Conservation (phyloP, 1,139 yeast species). For the Candida smagusa region DNA sequence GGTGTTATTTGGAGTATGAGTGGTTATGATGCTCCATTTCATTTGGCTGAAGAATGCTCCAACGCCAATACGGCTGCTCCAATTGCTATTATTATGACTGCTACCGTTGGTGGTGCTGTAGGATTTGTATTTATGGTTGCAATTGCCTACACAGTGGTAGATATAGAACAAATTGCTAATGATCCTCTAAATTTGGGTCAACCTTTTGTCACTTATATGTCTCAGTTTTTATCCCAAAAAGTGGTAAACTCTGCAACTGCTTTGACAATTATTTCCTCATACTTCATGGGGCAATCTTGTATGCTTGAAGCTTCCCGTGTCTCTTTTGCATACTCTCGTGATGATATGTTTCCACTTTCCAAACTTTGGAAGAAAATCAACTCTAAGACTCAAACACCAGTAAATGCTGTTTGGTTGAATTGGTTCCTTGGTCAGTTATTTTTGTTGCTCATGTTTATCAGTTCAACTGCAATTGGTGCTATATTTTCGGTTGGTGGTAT, state of each 20-base stretch:
- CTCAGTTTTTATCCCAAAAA: conserved; percentile 45
- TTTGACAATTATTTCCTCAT: conserved; percentile 55
- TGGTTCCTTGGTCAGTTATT: conserved; percentile 54
- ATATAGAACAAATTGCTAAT: conserved; percentile 44
- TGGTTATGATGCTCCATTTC: conserved; percentile 77
- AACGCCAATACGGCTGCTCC: conserved; percentile 71
- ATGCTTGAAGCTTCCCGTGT: conserved; percentile 69
- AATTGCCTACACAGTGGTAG: conserved; percentile 60
- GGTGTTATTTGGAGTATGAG: conserved; percentile 76
- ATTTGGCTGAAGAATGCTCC: conserved; percentile 66
- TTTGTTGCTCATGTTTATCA: conserved; percentile 60
- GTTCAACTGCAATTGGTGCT: conserved; percentile 69
- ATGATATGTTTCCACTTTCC: conserved; percentile 63
- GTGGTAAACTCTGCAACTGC: conserved; percentile 53
- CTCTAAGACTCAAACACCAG: conserved; percentile 58
- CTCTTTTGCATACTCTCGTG: conserved; percentile 65
- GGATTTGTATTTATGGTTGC: conserved; percentile 64
- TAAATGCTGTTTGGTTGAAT: conserved; percentile 67
- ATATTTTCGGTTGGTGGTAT: conserved; percentile 76
- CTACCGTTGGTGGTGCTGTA: conserved; percentile 54
- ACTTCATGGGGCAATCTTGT: conserved; percentile 65
- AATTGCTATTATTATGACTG: conserved; percentile 60
- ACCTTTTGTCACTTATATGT: conserved; percentile 58
- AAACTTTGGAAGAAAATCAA: conserved; percentile 51
- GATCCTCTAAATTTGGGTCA: conserved; percentile 54